These are phyloP conservation scores for Alternaria sp. DNA, from an alignment of 2,329 filamentous ascomycete species.

Conservation along the genomic window DNA sequence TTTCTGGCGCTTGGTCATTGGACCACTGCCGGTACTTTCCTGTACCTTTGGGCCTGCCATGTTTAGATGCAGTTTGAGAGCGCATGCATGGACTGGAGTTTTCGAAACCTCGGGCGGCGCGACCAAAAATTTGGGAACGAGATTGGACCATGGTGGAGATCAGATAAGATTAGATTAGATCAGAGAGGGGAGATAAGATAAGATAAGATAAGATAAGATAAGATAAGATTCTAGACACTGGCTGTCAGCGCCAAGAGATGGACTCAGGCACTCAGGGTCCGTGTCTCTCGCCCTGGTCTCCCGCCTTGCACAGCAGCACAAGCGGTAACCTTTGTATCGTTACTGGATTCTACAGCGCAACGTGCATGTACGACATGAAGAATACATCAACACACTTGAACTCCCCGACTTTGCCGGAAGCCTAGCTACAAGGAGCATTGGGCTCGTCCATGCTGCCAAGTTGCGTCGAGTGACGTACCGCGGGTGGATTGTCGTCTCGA, in stretches of 20 bases:
- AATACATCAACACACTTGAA: neutral
- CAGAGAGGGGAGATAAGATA: neutral
- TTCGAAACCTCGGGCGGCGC: slow-evolving; percentile 13
- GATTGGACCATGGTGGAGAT: slow-evolving; percentile 15
- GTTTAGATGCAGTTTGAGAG: slow-evolving; percentile 6
- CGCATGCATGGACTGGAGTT: slow-evolving; percentile 19
- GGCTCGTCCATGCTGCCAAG: slow-evolving; percentile 29
- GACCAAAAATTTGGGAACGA: slow-evolving; percentile 31
- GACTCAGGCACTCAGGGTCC: slow-evolving; percentile 32
- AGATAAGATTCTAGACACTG: too few relatives aligned
- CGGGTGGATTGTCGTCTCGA: slow-evolving; percentile 8
- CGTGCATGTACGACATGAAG: neutral
- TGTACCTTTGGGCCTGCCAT: slow-evolving; percentile 64
- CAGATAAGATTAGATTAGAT: slow-evolving; percentile 35
- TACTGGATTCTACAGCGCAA: neutral
- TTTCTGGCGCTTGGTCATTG: slow-evolving; percentile 72
- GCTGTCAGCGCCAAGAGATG: slow-evolving; percentile 33
- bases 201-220: neutral
- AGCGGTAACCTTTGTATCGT: neutral
- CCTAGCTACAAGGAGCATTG: slow-evolving; percentile 8
- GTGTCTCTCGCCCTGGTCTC: neutral
- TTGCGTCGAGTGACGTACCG: slow-evolving; percentile 24
- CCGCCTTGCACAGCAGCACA: slow-evolving; percentile 6
- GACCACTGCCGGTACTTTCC: slow-evolving; percentile 52
- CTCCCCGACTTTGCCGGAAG: neutral